A percentile compares a stretch with the other conserved stretches of the same genome.
These are phyloP conservation scores for Suillus alpinus DNA, from an alignment of 768 basidiomycete species.

Conservation along the genomic window DNA sequence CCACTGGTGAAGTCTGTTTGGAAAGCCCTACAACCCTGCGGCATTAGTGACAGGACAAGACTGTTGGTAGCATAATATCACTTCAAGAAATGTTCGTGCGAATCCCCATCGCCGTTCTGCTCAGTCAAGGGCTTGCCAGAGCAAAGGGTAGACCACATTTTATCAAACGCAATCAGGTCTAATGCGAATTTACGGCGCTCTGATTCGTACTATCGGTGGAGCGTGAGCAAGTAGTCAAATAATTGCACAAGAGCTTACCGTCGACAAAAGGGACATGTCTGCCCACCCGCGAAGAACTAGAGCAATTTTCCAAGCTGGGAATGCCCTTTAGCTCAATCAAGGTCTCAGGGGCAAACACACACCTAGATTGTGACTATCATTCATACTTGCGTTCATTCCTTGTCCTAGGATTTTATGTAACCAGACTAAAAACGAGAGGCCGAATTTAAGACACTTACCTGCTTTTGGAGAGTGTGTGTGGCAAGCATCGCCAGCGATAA, in stretches of 20 bases:
- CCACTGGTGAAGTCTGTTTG: conserved; percentile 44
- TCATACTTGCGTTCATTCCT: conserved; percentile 54
- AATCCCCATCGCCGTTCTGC: conserved; percentile 35
- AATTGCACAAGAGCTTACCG: conserved; percentile 27
- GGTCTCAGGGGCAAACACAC: not conserved
- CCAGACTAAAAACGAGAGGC: not conserved
- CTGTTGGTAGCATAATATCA: conserved; percentile 15
- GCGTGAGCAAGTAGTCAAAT: not conserved
- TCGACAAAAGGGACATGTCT: conserved; percentile 41
- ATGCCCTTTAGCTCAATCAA: not conserved
- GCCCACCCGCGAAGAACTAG: conserved; percentile 48
- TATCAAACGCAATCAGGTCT: conserved; percentile 54
- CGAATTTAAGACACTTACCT: conserved; percentile 19
- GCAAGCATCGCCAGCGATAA: conserved; percentile 57
- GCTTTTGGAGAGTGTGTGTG: conserved; percentile 45
- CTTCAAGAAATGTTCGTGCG: conserved; percentile 44
- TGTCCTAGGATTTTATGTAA: conserved; percentile 38
- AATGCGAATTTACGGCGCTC: conserved; percentile 54
- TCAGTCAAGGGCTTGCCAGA: conserved; percentile 47
- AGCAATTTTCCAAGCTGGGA: conserved; percentile 49
- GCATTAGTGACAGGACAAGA: not conserved
- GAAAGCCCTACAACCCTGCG: conserved; percentile 33
- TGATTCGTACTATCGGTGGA: conserved; percentile 42
- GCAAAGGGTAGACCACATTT: conserved; percentile 48
- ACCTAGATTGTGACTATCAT: conserved; percentile 52